A percentile compares a stretch with the other conserved stretches of the same genome.
These are phyloP conservation scores for Albizia julibrissin DNA, from an alignment of 306 rosid genomes.

Conservation along the genomic window DNA sequence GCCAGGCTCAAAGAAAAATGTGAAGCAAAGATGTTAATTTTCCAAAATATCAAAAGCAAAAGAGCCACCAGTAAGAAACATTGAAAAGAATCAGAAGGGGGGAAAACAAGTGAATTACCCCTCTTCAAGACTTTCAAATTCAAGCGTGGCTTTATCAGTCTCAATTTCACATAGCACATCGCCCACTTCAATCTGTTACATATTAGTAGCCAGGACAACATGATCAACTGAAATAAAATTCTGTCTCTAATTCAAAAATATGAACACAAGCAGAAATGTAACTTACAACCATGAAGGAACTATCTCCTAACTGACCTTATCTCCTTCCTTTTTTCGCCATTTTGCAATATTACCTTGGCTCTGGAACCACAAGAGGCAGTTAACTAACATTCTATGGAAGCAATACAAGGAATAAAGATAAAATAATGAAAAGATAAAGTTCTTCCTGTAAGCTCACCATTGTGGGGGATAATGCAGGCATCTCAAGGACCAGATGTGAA, in stretches of 20 bases:
- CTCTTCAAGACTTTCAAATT: constrained; percentile 95
- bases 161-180: constrained; percentile 94
- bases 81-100: neutral
- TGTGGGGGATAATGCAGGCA: constrained; percentile 99
- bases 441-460: constrained; percentile 65
- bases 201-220: constrained; percentile 36
- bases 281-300: constrained; percentile 34
- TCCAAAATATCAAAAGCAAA: neutral
- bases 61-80: constrained; percentile 26
- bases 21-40: constrained; percentile 10
- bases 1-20: neutral
- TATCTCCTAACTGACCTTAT: constrained; percentile 66
- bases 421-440: neutral
- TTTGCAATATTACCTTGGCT: constrained; percentile 88
- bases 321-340: constrained; percentile 96
- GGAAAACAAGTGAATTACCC: constrained; percentile 58
- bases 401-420: constrained; percentile 26
- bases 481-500: constrained; percentile 64
- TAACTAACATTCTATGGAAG: constrained; percentile 33
- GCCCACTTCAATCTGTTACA: constrained; percentile 85
- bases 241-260: constrained; percentile 28
- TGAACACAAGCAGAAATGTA: constrained; percentile 30
- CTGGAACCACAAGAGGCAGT: constrained; percentile 49
- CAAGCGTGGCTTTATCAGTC: constrained; percentile 96
- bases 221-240: constrained; percentile 31